phyloP scores from a whole-genome alignment of 2,329 filamentous ascomycete genomes.

The Alternaria arbusti region DNA sequence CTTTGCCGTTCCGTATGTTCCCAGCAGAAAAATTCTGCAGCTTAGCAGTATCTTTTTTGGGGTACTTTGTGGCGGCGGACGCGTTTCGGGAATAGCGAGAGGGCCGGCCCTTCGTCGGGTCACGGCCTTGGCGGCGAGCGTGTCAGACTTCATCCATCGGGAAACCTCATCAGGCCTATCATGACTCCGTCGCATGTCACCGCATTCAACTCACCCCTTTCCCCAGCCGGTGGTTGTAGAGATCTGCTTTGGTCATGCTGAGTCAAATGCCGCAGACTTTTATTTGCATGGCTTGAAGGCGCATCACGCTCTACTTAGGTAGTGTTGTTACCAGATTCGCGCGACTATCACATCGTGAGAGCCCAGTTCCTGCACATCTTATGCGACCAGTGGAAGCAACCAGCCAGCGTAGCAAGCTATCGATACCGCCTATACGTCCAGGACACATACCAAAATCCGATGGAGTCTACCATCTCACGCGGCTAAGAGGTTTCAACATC shows the following conservation, averaged over 20 bases:
- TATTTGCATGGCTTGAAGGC: neutral
- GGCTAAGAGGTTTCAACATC: neutral
- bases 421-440: neutral
- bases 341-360: neutral
- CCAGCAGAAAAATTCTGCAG: constrained; percentile 37
- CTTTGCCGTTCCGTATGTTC: constrained; percentile 15
- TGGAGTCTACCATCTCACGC: neutral
- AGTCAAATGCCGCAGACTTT: neutral
- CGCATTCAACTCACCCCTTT: neutral
- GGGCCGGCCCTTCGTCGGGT: constrained; percentile 36
- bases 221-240: neutral
- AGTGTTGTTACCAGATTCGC: neutral
- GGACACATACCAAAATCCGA: neutral
- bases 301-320: neutral
- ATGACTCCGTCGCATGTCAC: neutral
- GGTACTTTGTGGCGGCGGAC: constrained; percentile 21
- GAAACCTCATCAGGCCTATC: constrained; percentile 7
- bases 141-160: constrained; percentile 3
- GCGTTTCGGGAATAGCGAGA: constrained; percentile 18
- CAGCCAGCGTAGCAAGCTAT: neutral
- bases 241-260: neutral
- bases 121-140: constrained; percentile 18
- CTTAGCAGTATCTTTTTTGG: constrained; percentile 19
- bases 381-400: neutral
- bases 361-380: neutral